phyloP scores from a whole-genome alignment of 2,329 filamentous ascomycete species.

The Cadophora sp. region DNA sequence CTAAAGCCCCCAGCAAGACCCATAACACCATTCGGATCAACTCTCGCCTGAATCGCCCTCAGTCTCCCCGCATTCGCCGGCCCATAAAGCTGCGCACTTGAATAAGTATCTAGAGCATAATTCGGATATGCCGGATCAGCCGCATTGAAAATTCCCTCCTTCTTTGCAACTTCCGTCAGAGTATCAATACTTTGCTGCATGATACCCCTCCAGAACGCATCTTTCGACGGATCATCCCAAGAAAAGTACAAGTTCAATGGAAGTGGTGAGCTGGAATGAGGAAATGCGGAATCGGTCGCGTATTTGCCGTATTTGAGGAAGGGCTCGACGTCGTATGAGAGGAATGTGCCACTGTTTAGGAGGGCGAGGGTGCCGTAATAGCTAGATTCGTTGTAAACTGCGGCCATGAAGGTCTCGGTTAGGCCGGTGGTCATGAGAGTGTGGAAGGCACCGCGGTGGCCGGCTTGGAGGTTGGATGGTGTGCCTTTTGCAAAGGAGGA shows the following conservation, averaged over 20 bases:
- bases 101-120: slow-evolving; percentile 30
- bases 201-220: slow-evolving; percentile 41
- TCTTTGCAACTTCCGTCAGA: slow-evolving; percentile 42
- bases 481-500: slow-evolving; percentile 31
- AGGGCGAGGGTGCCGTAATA: slow-evolving; percentile 32
- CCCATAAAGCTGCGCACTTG: slow-evolving; percentile 43
- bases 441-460: slow-evolving; percentile 40
- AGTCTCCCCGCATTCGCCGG: slow-evolving; percentile 43
- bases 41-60: slow-evolving; percentile 33
- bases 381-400: slow-evolving; percentile 30
- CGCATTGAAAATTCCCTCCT: slow-evolving; percentile 41
- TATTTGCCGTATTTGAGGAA: slow-evolving; percentile 43
- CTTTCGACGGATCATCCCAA: slow-evolving; percentile 39
- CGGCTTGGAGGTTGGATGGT: slow-evolving; percentile 33
- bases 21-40: slow-evolving; percentile 43
- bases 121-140: slow-evolving; percentile 14
- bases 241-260: slow-evolving; percentile 44
- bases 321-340: slow-evolving; percentile 45
- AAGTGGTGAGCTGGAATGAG: slow-evolving; percentile 39
- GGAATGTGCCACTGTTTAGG: slow-evolving; percentile 32
- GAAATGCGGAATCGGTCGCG: slow-evolving; percentile 44
- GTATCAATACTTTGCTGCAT: slow-evolving; percentile 37
- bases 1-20: slow-evolving; percentile 32
- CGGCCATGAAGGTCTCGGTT: slow-evolving; percentile 37
- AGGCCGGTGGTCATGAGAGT: slow-evolving; percentile 42